phyloP scores from a whole-genome alignment of 805 yeast genomes.

The Tetrapisispora iriomotensis region DNA sequence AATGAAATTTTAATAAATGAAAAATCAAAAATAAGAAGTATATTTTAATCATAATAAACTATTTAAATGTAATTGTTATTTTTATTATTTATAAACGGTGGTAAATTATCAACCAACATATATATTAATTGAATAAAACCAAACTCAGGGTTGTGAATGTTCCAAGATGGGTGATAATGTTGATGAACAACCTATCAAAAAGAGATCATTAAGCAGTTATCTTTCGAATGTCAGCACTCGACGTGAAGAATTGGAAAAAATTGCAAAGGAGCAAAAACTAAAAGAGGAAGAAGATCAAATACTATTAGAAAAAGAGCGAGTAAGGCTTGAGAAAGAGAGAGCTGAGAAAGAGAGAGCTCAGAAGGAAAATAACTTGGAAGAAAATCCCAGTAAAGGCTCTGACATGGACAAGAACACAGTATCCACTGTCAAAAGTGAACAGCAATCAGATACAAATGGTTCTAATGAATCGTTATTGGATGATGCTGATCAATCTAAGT shows the following conservation, averaged over 20 bases:
- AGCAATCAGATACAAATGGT: no score
- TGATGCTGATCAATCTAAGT: neutral
- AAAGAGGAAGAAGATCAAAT: constrained; percentile 1
- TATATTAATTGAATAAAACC: neutral
- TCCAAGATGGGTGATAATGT: neutral
- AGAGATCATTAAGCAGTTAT: constrained; percentile 27
- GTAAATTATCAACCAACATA: no score
- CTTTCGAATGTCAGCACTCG: constrained; percentile 23
- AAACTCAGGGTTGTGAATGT: no score
- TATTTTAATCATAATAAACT: no score
- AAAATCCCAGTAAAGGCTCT: neutral
- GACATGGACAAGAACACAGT: neutral
- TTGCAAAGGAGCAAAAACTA: constrained; percentile 8
- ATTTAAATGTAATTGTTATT: no score
- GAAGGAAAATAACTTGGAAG: neutral
- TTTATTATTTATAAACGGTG: no score
- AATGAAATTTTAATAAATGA: no score
- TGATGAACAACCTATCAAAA: constrained; percentile 14
- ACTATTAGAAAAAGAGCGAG: neutral
- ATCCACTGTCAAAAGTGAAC: neutral
- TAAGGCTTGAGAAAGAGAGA: neutral
- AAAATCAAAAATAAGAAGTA: no score
- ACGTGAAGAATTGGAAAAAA: constrained; percentile 22
- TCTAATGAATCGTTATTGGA: no score
- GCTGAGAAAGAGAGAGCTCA: constrained; percentile 1